Evolutionary conservation across 2,329 filamentous ascomycete species (phyloP).

Genomic region (Ophiostoma himal-ulmi): DNA sequence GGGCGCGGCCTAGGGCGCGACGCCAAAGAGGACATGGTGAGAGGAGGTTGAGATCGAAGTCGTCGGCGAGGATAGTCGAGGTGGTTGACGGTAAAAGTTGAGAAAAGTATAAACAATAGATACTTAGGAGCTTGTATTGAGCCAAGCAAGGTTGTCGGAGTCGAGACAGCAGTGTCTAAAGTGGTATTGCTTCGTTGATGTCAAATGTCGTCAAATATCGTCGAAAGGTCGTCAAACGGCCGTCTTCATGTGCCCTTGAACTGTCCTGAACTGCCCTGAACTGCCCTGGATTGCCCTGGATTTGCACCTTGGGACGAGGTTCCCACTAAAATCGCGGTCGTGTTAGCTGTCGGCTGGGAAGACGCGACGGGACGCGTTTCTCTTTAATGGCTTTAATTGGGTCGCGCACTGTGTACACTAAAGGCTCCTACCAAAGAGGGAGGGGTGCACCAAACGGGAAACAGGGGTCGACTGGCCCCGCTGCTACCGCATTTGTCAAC

Average conservation of each 20-base stretch:
- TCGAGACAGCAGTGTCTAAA: not conserved
- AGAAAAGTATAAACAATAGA: not conserved
- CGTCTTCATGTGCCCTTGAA: not conserved
- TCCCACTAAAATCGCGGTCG: conserved; percentile 10
- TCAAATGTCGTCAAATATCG: conserved; percentile 3
- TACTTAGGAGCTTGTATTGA: not conserved
- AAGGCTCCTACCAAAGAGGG: not conserved
- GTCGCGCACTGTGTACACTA: not conserved
- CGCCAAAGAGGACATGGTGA: conserved; percentile 28
- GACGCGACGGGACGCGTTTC: conserved; percentile 40
- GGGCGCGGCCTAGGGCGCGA: conserved; percentile 57
- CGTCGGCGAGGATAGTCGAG: not conserved
- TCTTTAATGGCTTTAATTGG: conserved; percentile 18
- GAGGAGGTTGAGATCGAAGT: not conserved
- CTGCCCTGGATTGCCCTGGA: not conserved
- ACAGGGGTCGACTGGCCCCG: not conserved
- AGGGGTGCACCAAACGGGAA: not conserved
- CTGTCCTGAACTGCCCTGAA: not conserved
- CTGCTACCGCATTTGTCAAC: conserved; percentile 4
- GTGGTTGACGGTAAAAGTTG: not conserved
- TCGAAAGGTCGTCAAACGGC: not conserved
- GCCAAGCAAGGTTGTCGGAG: not conserved
- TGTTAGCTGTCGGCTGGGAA: conserved; percentile 24
- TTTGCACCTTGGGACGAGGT: conserved; percentile 2
- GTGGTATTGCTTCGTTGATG: not conserved